Percentiles rank a stretch among this genome's conserved stretches.
These are phyloP conservation scores for Fusarium vanettenii DNA, from an alignment of 2,329 filamentous ascomycete species.

Conservation along the genomic window DNA sequence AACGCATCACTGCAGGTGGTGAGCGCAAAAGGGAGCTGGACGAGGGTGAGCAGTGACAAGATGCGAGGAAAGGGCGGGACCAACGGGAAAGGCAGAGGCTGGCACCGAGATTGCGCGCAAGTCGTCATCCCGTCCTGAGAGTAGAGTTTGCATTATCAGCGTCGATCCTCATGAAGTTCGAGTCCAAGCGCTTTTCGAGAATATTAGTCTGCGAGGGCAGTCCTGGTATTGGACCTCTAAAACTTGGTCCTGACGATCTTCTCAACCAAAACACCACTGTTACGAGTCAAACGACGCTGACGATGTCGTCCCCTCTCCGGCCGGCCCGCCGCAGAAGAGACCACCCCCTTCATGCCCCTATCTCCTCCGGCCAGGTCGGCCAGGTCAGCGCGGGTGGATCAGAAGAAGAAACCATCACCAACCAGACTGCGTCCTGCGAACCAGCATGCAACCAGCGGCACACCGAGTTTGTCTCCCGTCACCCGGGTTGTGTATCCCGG, in stretches of 20 bases:
- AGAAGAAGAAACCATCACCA: conserved; percentile 36
- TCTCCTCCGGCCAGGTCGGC: conserved; percentile 39
- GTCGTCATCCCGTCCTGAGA: conserved; percentile 31
- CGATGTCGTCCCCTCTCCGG: conserved; percentile 15
- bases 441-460: conserved; percentile 42
- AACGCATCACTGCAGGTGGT: conserved; percentile 56
- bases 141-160: conserved; percentile 29
- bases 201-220: conserved; percentile 19
- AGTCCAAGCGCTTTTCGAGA: conserved; percentile 29
- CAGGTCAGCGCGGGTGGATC: conserved; percentile 43
- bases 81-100: conserved; percentile 27
- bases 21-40: conserved; percentile 42
- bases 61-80: conserved; percentile 15
- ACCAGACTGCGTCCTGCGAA: conserved; percentile 35
- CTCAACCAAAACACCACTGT: conserved; percentile 19
- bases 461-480: conserved; percentile 41
- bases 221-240: conserved; percentile 23
- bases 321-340: conserved; percentile 30
- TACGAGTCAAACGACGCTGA: conserved; percentile 20
- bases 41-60: conserved; percentile 22
- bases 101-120: conserved; percentile 39
- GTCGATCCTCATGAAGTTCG: conserved; percentile 38
- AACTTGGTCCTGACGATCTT: conserved; percentile 19
- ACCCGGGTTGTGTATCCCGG: conserved; percentile 22
- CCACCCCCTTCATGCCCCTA: conserved; percentile 28